Evolutionary conservation across 1,139 yeast species (phyloP), one percentile per base, ranked within the genome.

Genomic region (Saccharomycopsis phalli): DNA sequence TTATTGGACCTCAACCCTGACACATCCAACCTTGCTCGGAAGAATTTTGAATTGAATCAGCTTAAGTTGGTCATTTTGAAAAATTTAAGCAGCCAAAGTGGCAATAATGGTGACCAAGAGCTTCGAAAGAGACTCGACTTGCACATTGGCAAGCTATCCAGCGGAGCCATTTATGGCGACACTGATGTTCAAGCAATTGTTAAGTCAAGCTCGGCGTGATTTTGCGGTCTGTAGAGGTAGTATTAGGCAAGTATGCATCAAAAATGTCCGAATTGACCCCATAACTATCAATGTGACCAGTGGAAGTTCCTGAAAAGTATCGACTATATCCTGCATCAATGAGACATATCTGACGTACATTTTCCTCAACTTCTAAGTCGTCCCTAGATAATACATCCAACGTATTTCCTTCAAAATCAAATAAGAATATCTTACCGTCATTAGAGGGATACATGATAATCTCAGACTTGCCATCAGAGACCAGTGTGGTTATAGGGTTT

Each of bases 401-500:
- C 29, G n/a, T n/a, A 10, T 11, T 18, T 4, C 76, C 79, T 3
- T 65, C 55, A 0, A 74, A 65, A 14, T 79, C 61, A 49, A 67
- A 76, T 40, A 79, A 65, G 39, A 75, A 66, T 1, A 82, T 60
- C 49, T 81, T 84, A 5, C 88, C 86, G 41, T 67, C 75, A 51
- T 81, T 88, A 1, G 83, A 75, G 0, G 91, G 88, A 42, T 76
- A 76, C 47, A 81, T 60, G 18, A 82, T 57, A 47, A 16, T 31
- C 14, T 16, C 41, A 10, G 29, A 14, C 13, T 4, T 4, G 14
- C 29, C 29, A 36, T 68, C 72, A 2, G 40, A 51, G 4, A 41
- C 38, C 2, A 60, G 56, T 13, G 59, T 48, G 41, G 74, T 61
- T 33, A 62, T 54, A 22, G 68, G 65, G 40, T 61, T 63, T 8